Evolutionary conservation across 2,329 filamentous ascomycete genomes (phyloP), one percentile per base, ranked within the genome.

Genomic region (Stemphylium vesicarium): DNA sequence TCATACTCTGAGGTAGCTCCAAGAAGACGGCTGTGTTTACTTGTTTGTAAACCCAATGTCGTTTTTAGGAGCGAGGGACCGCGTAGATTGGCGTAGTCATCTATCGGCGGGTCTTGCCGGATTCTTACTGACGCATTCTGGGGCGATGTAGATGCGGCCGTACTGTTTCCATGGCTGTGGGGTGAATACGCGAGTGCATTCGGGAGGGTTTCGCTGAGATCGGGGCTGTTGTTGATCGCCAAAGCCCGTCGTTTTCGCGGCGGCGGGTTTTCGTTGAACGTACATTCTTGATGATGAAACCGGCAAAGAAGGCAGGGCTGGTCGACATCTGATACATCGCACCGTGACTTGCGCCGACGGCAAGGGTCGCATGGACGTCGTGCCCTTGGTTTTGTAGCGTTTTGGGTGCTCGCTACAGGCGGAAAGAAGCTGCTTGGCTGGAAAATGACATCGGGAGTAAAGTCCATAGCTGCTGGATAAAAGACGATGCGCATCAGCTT

Each of bases 261-360:
- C 66, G 84, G 85, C 13, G 88, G 88, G 70, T 87, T 88, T 48
- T 85, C 84, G 38, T 83, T 78, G 67, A 90, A 84, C 24, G 88
- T 90, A 74, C 89, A 91, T 53, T 88, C 85, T 66, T 87, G 82
- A 47, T 82, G 83, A 71, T 85, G 85, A 68, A 85, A 83, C 66
- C 86, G 84, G 72, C 89, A 92, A 50, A 88, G 81, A 56, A 88
- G 80, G 73, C 89, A 92, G 53, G 79, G 79, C 22, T 78, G 79
- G 57, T 87, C 84, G 59, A 86, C 86, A 66, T 90, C 87, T 59
- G 87, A 84, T 71, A 87, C 81, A 60, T 89, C 84, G 76, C 89
- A 91, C 76, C 84, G 84, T 62, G 84, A 83, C 67, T 87, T 85
- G 58, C 86, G 82, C 69, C 82, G 82, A 53, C 85, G 80, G 73